phyloP scores from a whole-genome alignment of 2,329 filamentous ascomycete genomes.

The Colletotrichum scovillei region DNA sequence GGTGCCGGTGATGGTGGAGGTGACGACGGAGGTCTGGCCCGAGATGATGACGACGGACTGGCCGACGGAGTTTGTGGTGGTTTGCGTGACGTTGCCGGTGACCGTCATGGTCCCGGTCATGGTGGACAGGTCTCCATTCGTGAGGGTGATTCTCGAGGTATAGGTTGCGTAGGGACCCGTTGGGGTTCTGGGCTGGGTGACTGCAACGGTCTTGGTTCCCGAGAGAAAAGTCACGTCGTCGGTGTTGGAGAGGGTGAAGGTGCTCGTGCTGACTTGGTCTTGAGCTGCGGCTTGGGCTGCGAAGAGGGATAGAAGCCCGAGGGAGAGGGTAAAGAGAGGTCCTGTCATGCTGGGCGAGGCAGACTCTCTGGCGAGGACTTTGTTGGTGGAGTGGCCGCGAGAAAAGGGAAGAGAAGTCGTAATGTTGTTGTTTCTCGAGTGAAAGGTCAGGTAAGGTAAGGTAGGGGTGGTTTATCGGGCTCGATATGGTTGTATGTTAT shows the following conservation, averaged over 20 bases:
- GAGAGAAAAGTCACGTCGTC: slow-evolving; percentile 32
- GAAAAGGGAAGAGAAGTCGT: too few relatives aligned
- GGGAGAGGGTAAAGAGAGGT: slow-evolving; percentile 6
- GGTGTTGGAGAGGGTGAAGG: slow-evolving; percentile 28
- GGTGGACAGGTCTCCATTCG: slow-evolving; percentile 39
- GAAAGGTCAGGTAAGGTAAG: not conserved
- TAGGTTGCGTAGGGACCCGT: slow-evolving; percentile 58
- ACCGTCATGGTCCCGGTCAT: slow-evolving; percentile 46
- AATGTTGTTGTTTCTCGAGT: not conserved
- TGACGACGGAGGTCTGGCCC: slow-evolving; percentile 54
- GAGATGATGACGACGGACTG: slow-evolving; percentile 57
- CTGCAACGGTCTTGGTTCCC: slow-evolving; percentile 30
- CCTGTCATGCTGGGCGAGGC: slow-evolving; percentile 23
- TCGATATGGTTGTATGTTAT: slow-evolving; percentile 14
- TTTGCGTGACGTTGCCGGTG: slow-evolving; percentile 45
- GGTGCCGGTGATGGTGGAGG: slow-evolving; percentile 50
- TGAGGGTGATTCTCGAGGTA: slow-evolving; percentile 55
- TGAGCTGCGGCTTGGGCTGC: slow-evolving; percentile 15
- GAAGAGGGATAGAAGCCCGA: slow-evolving; percentile 19
- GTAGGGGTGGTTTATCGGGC: not conserved
- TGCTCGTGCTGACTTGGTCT: slow-evolving; percentile 6
- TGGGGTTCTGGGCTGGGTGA: slow-evolving; percentile 52
- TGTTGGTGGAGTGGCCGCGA: not conserved
- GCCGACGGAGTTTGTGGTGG: slow-evolving; percentile 42
- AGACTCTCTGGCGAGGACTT: slow-evolving; percentile 19